Evolutionary conservation across 2,329 filamentous ascomycete species (phyloP).

Genomic region (Monosporascus sp.): DNA sequence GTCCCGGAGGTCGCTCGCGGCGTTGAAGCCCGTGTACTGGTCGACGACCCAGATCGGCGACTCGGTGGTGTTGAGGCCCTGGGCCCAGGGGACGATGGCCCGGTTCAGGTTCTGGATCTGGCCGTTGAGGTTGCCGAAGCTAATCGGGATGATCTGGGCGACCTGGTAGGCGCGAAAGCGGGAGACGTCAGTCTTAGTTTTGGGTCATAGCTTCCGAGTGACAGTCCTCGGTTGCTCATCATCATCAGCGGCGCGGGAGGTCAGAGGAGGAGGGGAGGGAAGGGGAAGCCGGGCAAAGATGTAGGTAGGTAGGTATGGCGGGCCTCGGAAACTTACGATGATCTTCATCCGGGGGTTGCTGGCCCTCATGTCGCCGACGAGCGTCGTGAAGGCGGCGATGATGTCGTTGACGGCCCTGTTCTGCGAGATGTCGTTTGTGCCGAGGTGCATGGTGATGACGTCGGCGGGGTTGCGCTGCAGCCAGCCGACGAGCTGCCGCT

Average conservation of each 20-base stretch:
- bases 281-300: background rate
- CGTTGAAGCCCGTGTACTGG: constrained; percentile 33
- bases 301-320: too few relatives aligned
- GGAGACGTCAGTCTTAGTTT: too few relatives aligned
- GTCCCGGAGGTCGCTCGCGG: constrained; percentile 27
- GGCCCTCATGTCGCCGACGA: constrained; percentile 32
- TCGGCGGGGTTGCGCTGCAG: constrained; percentile 35
- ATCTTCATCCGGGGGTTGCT: constrained; percentile 37
- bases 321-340: constrained; percentile 26
- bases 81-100: constrained; percentile 32
- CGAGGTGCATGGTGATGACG: constrained; percentile 40
- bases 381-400: constrained; percentile 33
- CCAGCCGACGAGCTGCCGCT: constrained; percentile 37
- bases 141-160: constrained; percentile 35
- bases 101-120: constrained; percentile 32
- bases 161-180: constrained; percentile 20
- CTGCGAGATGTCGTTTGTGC: constrained; percentile 36
- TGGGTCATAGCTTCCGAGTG: too few relatives aligned
- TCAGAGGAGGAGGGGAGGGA: background rate
- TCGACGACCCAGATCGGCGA: constrained; percentile 37
- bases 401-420: constrained; percentile 31
- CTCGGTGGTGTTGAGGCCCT: constrained; percentile 30
- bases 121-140: constrained; percentile 27
- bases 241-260: too few relatives aligned
- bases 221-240: too few relatives aligned